These are phyloP conservation scores for Leucosporidium creatinivorum DNA, from an alignment of 768 basidiomycete species.

Conservation along the genomic window DNA sequence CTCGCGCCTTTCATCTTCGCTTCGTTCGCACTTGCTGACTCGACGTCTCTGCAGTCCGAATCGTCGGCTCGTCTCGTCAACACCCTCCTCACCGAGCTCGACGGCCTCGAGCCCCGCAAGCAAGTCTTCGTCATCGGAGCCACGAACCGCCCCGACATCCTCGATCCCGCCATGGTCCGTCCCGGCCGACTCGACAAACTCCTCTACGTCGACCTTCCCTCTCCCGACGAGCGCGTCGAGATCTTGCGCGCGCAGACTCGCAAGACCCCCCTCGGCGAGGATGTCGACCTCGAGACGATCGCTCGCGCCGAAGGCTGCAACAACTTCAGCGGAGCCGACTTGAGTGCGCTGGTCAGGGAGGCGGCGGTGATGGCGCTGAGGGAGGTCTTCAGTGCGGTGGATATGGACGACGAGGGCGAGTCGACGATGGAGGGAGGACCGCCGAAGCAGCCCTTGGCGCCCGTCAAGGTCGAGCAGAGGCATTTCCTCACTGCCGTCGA, in stretches of 20 bases:
- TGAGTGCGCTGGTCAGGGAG: constrained; percentile 83
- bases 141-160: constrained; percentile 88
- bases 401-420: constrained; percentile 22
- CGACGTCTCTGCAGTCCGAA: constrained; percentile 13
- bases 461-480: constrained; percentile 51
- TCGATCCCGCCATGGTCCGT: constrained; percentile 81
- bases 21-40: not conserved
- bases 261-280: constrained; percentile 59
- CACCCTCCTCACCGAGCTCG: constrained; percentile 86
- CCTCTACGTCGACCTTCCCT: constrained; percentile 94
- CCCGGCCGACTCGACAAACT: constrained; percentile 91
- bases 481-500: constrained; percentile 70
- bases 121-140: constrained; percentile 88
- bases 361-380: constrained; percentile 51
- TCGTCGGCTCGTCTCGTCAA: constrained; percentile 67
- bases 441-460: constrained; percentile 31
- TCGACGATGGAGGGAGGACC: constrained; percentile 10
- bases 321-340: constrained; percentile 92
- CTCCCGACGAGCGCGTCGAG: constrained; percentile 68
- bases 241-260: constrained; percentile 75
- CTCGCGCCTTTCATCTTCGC: constrained; percentile 16
- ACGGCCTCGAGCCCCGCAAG: constrained; percentile 53
- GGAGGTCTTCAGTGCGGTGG: constrained; percentile 58
- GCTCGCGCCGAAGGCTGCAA: constrained; percentile 58
- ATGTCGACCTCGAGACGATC: constrained; percentile 57